Percentiles rank a stretch among this genome's conserved stretches.
These are phyloP conservation scores for Cryphonectria radicalis DNA, from an alignment of 2,329 filamentous ascomycete genomes.

Conservation along the genomic window DNA sequence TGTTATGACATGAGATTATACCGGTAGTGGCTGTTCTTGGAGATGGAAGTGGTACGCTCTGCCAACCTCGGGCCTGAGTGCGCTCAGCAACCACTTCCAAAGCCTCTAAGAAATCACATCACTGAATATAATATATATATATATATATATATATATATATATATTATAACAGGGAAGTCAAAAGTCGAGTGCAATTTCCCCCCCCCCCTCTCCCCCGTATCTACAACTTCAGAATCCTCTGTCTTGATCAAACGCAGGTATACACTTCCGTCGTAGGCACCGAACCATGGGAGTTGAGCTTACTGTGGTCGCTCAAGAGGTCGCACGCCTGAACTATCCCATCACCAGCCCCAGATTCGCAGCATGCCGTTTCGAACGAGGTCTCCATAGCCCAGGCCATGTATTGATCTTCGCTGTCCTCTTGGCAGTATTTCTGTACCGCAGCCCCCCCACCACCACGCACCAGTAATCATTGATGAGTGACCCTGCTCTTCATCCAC, in stretches of 20 bases:
- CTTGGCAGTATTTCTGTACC: constrained; percentile 5
- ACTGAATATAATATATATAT: not conserved
- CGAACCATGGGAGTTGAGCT: not conserved
- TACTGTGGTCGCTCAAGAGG: constrained; percentile 2
- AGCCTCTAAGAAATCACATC: not conserved
- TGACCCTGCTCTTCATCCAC: not conserved
- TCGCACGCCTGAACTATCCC: not conserved
- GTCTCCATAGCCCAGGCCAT: not conserved
- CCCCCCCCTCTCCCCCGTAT: no score
- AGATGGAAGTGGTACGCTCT: not conserved
- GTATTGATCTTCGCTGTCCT: not conserved
- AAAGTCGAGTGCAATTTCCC: not conserved
- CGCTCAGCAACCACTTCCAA: not conserved
- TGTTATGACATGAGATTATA: not conserved
- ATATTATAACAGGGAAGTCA: not conserved
- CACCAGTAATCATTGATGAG: constrained; percentile 2
- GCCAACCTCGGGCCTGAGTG: not conserved
- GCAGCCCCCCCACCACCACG: not conserved
- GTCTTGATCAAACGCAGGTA: not conserved
- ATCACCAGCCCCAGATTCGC: not conserved
- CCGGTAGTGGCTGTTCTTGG: not conserved
- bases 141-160: not conserved
- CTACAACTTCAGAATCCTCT: not conserved
- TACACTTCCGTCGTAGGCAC: not conserved
- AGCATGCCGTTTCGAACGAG: not conserved